Evolutionary conservation across 1,139 yeast species (phyloP).

Genomic region (Pichia sp.): DNA sequence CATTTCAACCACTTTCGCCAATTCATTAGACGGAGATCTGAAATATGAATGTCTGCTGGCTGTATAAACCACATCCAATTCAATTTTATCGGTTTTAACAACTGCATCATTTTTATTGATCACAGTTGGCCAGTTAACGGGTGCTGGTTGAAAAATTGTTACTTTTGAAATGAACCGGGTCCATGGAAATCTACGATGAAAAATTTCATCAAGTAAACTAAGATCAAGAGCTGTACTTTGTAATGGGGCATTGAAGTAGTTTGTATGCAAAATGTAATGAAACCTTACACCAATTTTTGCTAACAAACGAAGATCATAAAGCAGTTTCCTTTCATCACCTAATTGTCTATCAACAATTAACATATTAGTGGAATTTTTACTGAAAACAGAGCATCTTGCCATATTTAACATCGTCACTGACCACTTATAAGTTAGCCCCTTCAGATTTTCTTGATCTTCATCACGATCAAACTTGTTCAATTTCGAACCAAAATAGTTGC

Average conservation of each 20-base stretch:
- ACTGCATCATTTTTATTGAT: no score
- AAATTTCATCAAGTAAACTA: constrained; percentile 15
- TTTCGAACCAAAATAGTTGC: neutral
- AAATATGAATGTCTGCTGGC: neutral
- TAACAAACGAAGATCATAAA: constrained; percentile 4
- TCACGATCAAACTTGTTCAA: neutral
- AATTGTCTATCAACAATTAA: constrained; percentile 10
- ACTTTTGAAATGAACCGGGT: neutral
- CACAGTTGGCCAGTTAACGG: neutral
- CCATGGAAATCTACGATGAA: constrained; percentile 10
- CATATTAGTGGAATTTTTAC: neutral
- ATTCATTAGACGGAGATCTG: constrained; percentile 4
- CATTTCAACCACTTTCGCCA: neutral
- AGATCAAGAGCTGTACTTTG: neutral
- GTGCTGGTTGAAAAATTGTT: constrained; percentile 4
- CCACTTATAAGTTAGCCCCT: constrained; percentile 6
- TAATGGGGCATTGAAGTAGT: neutral
- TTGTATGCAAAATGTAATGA: constrained; percentile 1
- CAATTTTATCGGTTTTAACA: neutral
- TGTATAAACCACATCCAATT: neutral
- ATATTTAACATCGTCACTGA: constrained; percentile 2
- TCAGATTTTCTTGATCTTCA: no score
- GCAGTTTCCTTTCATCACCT: neutral
- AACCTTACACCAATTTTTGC: constrained; percentile 1
- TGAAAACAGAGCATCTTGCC: neutral